A percentile compares a stretch with the other conserved stretches of the same genome.
These are phyloP conservation scores for Xylaria longipes DNA, from an alignment of 495 filamentous ascomycete species.

Conservation along the genomic window DNA sequence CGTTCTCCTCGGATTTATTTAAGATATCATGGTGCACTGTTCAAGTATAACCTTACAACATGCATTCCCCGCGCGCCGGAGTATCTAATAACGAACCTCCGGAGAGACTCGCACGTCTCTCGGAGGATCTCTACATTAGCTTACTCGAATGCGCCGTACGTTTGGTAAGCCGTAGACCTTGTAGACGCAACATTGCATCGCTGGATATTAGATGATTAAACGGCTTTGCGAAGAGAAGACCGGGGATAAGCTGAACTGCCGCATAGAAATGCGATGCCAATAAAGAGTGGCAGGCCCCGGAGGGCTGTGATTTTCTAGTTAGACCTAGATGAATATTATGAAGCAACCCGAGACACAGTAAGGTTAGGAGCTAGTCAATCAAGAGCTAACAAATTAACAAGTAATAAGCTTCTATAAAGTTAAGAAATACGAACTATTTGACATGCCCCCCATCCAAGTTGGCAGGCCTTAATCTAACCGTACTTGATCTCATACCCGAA, in stretches of 20 bases:
- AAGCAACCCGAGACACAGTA: no score
- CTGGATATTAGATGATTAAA: neutral
- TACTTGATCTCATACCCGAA: neutral
- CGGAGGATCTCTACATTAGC: constrained; percentile 2
- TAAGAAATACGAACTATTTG: no score
- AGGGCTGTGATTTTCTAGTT: neutral
- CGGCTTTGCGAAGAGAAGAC: no score
- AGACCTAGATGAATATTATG: no score
- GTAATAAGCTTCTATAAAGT: no score
- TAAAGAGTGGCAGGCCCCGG: neutral
- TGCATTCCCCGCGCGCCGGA: neutral
- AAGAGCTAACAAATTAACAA: no score
- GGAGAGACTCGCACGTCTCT: neutral
- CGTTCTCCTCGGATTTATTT: neutral
- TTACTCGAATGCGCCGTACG: neutral
- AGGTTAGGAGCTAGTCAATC: no score
- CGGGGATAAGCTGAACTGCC: neutral
- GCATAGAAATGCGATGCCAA: no score
- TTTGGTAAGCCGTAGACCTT: neutral
- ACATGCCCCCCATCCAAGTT: no score
- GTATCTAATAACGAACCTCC: neutral
- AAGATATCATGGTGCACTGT: neutral
- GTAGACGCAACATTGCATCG: neutral
- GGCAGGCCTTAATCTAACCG: neutral
- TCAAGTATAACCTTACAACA: neutral